Evolutionary conservation across 1,284 basidiomycete species (phyloP).

Genomic region (Sporisorium scitamineum): DNA sequence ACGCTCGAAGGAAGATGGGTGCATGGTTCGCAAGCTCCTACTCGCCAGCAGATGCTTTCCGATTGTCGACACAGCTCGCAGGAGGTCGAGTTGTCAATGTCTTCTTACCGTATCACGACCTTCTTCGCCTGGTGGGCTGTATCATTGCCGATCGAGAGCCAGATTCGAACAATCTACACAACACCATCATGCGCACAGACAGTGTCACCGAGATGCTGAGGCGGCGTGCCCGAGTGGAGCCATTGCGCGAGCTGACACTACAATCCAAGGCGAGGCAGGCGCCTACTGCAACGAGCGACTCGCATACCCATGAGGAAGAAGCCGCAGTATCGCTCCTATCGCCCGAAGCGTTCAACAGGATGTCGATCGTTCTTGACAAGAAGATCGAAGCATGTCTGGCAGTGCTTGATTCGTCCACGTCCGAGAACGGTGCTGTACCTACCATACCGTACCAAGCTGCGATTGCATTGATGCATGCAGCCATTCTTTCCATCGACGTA

Average conservation of each 20-base stretch:
- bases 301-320: background rate
- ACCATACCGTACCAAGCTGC: constrained; percentile 1
- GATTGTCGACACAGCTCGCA: background rate
- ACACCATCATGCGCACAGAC: background rate
- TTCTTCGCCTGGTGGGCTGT: constrained; percentile 13
- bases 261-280: background rate
- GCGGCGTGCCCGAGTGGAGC: constrained; percentile 13
- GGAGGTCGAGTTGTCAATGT: background rate
- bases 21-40: constrained; percentile 33
- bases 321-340: constrained; percentile 11
- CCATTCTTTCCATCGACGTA: constrained; percentile 19
- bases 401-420: background rate
- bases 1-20: constrained; percentile 35
- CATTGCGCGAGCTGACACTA: constrained; percentile 18
- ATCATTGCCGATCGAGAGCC: constrained; percentile 14
- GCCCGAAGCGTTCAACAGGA: constrained; percentile 13
- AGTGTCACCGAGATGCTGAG: constrained; percentile 13
- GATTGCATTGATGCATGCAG: constrained; percentile 15
- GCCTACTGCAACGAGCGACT: background rate
- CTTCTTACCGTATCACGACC: constrained; percentile 20
- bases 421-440: background rate
- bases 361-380: constrained; percentile 24
- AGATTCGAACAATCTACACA: background rate
- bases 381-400: constrained; percentile 22
- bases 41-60: constrained; percentile 14